Percentiles rank a stretch among this genome's conserved stretches.
phyloP scores from a whole-genome alignment of 306 rosid species.

The Trichosanthes cucumerina region DNA sequence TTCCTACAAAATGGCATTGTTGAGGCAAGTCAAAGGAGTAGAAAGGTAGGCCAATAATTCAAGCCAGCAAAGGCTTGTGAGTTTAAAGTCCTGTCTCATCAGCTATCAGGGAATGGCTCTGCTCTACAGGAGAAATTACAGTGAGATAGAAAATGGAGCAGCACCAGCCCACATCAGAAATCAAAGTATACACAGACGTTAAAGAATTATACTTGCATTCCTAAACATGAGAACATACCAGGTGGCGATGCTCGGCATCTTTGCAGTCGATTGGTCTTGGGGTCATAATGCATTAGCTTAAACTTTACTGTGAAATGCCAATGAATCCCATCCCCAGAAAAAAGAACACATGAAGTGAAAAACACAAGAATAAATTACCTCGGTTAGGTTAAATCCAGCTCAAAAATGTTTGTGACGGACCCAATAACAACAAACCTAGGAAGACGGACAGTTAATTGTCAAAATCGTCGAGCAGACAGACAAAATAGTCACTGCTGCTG shows the following conservation, averaged over 20 bases:
- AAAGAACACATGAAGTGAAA: background rate
- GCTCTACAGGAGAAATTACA: background rate
- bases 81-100: background rate
- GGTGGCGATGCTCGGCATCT: background rate
- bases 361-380: constrained; percentile 8
- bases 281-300: background rate
- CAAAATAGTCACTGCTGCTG: constrained; percentile 16
- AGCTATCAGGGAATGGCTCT: background rate
- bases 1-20: background rate
- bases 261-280: background rate
- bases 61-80: background rate
- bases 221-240: background rate
- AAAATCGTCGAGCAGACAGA: constrained; percentile 12
- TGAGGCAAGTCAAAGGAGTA: background rate
- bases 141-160: background rate
- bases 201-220: background rate
- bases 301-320: background rate
- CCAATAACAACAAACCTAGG: constrained; percentile 5
- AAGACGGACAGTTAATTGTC: constrained; percentile 5
- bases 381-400: constrained; percentile 3
- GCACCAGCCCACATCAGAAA: background rate
- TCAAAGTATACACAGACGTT: background rate
- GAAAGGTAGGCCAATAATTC: background rate
- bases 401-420: constrained; percentile 3
- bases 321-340: background rate